Conservation (phyloP, 2,329 filamentous ascomycete genomes). For the Zymoseptoria ardabiliae region DNA sequence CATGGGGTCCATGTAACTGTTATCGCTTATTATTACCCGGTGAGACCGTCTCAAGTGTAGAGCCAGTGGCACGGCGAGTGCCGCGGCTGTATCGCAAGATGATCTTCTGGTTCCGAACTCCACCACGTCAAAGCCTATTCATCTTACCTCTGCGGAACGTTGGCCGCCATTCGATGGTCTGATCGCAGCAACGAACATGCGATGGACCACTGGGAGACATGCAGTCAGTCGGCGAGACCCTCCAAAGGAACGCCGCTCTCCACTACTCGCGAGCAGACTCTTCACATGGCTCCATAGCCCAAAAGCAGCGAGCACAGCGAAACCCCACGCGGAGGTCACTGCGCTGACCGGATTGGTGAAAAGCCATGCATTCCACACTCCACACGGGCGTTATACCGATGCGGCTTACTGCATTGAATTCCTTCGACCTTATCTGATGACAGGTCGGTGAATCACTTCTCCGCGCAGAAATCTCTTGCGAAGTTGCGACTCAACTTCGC, state of each 20-base stretch:
- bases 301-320: not conserved
- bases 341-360: not conserved
- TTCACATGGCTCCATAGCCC: not conserved
- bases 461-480: too few species aligned
- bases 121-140: not conserved
- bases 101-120: not conserved
- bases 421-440: not conserved
- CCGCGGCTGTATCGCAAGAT: not conserved
- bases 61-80: not conserved
- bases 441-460: not conserved
- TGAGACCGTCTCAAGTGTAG: not conserved
- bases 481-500: too few species aligned
- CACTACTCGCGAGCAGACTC: not conserved
- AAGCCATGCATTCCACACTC: not conserved
- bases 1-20: not conserved
- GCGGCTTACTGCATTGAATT: not conserved
- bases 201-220: not conserved
- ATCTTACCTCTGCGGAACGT: not conserved
- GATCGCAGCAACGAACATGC: not conserved
- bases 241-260: not conserved
- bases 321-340: not conserved
- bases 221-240: not conserved
- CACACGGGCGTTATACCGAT: not conserved
- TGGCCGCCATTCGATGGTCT: not conserved
- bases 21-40: not conserved